Percentiles rank a stretch among this genome's conserved stretches.
Evolutionary conservation across 1,284 basidiomycete species (phyloP).

Genomic region (Neolentinus lepideus): DNA sequence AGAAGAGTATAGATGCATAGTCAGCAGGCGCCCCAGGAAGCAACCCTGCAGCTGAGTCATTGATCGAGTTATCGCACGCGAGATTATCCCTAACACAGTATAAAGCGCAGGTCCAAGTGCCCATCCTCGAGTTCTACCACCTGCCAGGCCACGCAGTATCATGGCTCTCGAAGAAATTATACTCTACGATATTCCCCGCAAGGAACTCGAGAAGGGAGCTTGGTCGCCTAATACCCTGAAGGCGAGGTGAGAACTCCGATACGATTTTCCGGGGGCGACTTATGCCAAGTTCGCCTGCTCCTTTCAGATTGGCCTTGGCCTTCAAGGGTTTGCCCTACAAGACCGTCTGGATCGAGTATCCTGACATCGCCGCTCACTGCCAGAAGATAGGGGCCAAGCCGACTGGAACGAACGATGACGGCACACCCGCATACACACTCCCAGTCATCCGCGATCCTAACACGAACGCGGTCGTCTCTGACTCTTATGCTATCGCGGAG

Average conservation of each 20-base stretch:
- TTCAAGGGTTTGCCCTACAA: conserved; percentile 30
- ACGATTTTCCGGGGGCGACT: too few species aligned
- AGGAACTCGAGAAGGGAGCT: not conserved
- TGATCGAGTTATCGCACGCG: too few species aligned
- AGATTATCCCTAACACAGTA: too few species aligned
- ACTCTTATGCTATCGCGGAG: conserved; percentile 29
- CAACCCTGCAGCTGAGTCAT: too few species aligned
- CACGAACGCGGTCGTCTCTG: conserved; percentile 19
- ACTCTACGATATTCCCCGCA: conserved; percentile 1
- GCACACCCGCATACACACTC: conserved; percentile 26
- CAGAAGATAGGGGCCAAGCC: conserved; percentile 23
- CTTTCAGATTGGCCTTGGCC: conserved; percentile 26
- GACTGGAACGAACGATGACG: conserved; percentile 17
- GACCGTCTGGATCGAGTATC: conserved; percentile 31
- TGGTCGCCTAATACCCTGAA: conserved; percentile 1
- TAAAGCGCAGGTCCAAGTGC: too few species aligned
- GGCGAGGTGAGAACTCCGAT: not conserved
- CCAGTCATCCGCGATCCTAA: conserved; percentile 29
- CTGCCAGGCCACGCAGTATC: too few species aligned
- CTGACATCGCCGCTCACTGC: conserved; percentile 26
- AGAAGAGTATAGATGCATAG: too few species aligned
- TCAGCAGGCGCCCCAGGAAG: too few species aligned
- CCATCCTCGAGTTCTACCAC: too few species aligned
- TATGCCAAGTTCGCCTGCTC: not conserved
- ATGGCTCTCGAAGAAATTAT: not conserved